Percentiles rank a stretch among this genome's conserved stretches.
Conservation (phyloP, 305 asterid genomes). For the Fraxinus latifolia region DNA sequence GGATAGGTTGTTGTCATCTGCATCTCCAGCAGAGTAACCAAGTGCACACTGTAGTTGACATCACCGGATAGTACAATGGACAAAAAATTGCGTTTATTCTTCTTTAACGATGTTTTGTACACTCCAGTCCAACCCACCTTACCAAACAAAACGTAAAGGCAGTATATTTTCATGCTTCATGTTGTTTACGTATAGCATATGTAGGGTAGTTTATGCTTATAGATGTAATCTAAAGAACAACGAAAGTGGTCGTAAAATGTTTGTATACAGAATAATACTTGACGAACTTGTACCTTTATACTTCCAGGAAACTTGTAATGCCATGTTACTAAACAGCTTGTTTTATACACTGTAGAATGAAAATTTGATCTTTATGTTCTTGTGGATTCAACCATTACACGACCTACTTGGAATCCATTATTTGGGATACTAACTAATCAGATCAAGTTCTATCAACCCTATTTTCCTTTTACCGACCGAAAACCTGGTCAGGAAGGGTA, state of each 20-base stretch:
- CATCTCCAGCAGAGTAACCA: constrained; percentile 14
- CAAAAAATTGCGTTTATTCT: not conserved
- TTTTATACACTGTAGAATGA: not conserved
- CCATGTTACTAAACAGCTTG: not conserved
- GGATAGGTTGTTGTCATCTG: constrained; percentile 21
- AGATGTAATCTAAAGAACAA: not conserved
- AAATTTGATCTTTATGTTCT: not conserved
- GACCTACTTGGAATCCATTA: not conserved
- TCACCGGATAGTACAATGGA: not conserved
- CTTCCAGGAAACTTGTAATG: not conserved
- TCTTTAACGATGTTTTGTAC: not conserved
- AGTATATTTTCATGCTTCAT: not conserved
- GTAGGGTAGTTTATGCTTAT: not conserved
- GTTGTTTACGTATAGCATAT: not conserved
- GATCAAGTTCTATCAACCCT: not conserved
- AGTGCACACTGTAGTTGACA: not conserved
- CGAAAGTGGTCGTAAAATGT: not conserved
- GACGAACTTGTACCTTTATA: not conserved
- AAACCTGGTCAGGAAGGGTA: not conserved
- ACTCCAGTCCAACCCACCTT: not conserved
- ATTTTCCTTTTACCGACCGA: not conserved
- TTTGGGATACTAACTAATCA: not conserved
- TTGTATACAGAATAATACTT: not conserved
- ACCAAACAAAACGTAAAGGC: not conserved
- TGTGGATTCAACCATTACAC: not conserved